Conservation (phyloP, 140 eudicot species). For the Anethum foeniculum region DNA sequence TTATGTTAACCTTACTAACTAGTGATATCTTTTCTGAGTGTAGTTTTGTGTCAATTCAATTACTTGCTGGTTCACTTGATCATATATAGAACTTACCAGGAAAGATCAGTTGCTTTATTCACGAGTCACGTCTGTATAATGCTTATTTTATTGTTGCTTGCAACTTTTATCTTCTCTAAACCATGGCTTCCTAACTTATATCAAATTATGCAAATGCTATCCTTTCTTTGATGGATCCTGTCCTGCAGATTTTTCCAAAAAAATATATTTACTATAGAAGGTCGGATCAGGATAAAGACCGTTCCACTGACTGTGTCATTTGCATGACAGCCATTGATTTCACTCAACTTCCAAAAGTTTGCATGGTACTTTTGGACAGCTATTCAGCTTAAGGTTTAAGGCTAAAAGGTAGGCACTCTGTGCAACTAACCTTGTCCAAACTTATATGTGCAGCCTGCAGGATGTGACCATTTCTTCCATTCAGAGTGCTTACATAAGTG, state of each 20-base stretch:
- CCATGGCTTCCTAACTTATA: not conserved
- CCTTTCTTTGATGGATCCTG: constrained; percentile 7
- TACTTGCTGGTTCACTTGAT: too few relatives aligned
- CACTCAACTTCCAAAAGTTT: constrained; percentile 53
- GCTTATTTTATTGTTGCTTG: not conserved
- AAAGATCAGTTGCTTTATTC: too few relatives aligned
- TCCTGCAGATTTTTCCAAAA: constrained; percentile 74
- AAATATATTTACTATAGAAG: constrained; percentile 74
- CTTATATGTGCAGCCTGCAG: too few relatives aligned
- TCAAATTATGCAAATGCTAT: not conserved
- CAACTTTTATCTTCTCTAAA: not conserved
- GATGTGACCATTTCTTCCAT: too few relatives aligned
- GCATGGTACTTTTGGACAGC: constrained; percentile 52
- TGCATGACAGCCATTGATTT: constrained; percentile 86
- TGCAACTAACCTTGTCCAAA: too few relatives aligned
- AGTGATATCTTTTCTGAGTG: too few relatives aligned
- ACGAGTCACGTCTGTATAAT: not conserved
- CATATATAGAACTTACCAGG: too few relatives aligned
- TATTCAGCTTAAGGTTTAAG: not conserved
- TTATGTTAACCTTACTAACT: too few relatives aligned
- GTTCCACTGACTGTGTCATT: constrained; percentile 53
- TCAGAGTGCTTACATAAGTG: too few relatives aligned
- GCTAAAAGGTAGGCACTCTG: not conserved
- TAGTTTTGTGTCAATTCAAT: too few relatives aligned
- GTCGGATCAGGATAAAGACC: constrained; percentile 45